Conservation (phyloP, 1,284 basidiomycete genomes). For the Laetiporus sulphureus region DNA sequence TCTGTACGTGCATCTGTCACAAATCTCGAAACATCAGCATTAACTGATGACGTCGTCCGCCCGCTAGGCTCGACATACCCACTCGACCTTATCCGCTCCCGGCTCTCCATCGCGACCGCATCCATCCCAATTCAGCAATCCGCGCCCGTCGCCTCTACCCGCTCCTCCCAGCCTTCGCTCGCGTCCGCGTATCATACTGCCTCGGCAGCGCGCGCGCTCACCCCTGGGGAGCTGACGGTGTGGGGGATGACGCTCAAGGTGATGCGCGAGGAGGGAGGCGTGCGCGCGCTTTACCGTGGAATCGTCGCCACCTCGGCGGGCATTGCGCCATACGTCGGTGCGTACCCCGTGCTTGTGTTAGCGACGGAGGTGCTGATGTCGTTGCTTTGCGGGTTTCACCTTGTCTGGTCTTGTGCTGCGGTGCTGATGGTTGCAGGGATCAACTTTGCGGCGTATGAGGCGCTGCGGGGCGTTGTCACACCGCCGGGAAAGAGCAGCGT, state of each 20-base stretch:
- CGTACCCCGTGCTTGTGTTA: constrained; percentile 3
- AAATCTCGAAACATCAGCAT: no score
- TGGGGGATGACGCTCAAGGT: constrained; percentile 88
- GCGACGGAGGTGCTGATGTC: not conserved
- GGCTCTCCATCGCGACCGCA: constrained; percentile 88
- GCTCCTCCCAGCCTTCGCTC: constrained; percentile 29
- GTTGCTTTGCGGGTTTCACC: no score
- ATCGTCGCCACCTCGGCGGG: constrained; percentile 85
- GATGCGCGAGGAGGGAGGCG: constrained; percentile 85
- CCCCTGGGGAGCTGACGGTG: constrained; percentile 63
- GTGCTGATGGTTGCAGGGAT: no score
- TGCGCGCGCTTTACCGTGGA: constrained; percentile 84
- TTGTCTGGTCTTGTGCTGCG: no score
- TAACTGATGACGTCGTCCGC: no score
- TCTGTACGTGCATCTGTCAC: constrained; percentile 20
- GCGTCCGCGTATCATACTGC: constrained; percentile 52
- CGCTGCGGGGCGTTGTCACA: constrained; percentile 63
- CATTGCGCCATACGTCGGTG: constrained; percentile 83
- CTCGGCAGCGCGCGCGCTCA: constrained; percentile 33
- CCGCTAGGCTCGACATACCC: constrained; percentile 82
- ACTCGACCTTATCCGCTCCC: constrained; percentile 87
- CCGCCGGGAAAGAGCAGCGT: constrained; percentile 68
- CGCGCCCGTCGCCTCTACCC: constrained; percentile 15
- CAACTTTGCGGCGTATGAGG: constrained; percentile 79
- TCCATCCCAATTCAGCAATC: constrained; percentile 41